These are phyloP conservation scores for Chloranthus sessilifolius DNA, from an alignment of 164 flowering plant genomes.

Conservation along the genomic window DNA sequence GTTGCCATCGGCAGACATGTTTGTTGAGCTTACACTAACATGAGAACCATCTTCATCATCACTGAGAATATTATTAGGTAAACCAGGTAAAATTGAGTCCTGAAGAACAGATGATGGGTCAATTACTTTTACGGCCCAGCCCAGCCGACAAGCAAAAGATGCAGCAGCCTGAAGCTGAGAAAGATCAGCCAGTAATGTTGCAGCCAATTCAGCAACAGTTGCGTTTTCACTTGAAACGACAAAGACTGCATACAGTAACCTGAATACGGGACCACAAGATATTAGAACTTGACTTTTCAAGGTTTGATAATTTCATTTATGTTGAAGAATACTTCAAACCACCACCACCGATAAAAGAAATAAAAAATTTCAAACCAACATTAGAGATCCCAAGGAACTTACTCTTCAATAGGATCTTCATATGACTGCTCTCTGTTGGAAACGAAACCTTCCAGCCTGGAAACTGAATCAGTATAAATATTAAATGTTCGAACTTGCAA, in stretches of 20 bases:
- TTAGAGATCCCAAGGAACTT: slow-evolving; percentile 26
- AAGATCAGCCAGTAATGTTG: slow-evolving; percentile 94
- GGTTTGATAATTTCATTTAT: not conserved
- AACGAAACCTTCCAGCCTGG: slow-evolving; percentile 98
- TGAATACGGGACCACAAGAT: slow-evolving; percentile 25
- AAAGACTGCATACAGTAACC: slow-evolving; percentile 97
- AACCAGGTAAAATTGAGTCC: slow-evolving; percentile 46
- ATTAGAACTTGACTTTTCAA: slow-evolving; percentile 12
- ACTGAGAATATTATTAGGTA: slow-evolving; percentile 40
- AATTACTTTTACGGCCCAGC: slow-evolving; percentile 93
- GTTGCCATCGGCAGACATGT: slow-evolving; percentile 44
- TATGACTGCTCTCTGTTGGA: slow-evolving; percentile 98
- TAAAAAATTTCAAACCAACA: not conserved
- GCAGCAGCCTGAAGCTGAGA: slow-evolving; percentile 98
- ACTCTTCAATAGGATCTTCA: slow-evolving; percentile 99
- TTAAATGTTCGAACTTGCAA: slow-evolving; percentile 16
- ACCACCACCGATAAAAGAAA: not conserved
- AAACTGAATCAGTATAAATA: slow-evolving; percentile 52
- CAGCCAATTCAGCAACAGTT: slow-evolving; percentile 93
- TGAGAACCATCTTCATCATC: slow-evolving; percentile 78
- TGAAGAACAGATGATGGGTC: slow-evolving; percentile 89
- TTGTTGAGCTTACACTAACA: slow-evolving; percentile 50
- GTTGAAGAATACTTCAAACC: not conserved
- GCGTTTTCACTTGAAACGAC: slow-evolving; percentile 98
- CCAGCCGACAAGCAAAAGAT: slow-evolving; percentile 92